A percentile compares a stretch with the other conserved stretches of the same genome.
Evolutionary conservation across 495 filamentous ascomycete genomes (phyloP).

Genomic region (Amphirosellinia nigrospora): DNA sequence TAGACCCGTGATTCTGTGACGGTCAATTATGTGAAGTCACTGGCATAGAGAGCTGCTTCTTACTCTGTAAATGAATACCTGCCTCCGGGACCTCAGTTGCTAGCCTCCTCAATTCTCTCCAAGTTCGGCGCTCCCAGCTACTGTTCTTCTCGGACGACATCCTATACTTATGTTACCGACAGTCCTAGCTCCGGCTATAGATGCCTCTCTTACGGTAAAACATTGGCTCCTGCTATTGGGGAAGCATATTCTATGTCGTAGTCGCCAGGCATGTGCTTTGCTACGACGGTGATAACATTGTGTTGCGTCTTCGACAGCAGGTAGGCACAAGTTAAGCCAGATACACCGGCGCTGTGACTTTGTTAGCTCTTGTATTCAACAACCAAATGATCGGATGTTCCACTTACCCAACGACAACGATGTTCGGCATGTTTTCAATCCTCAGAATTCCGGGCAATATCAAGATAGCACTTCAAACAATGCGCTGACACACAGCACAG

Average conservation of each 20-base stretch:
- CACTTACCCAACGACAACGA: conserved; percentile 69
- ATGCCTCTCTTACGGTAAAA: conserved; percentile 67
- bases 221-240: conserved; percentile 95
- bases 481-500: neutral
- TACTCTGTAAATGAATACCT: conserved; percentile 86
- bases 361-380: conserved; percentile 24
- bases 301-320: conserved; percentile 74
- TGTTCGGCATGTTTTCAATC: conserved; percentile 34
- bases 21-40: conserved; percentile 21
- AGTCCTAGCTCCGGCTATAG: neutral
- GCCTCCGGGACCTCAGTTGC: conserved; percentile 79
- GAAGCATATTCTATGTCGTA: conserved; percentile 97
- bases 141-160: conserved; percentile 46
- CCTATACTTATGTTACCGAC: conserved; percentile 31
- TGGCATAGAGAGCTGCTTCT: conserved; percentile 18
- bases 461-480: neutral
- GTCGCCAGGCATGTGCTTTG: conserved; percentile 98
- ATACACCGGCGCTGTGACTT: conserved; percentile 78
- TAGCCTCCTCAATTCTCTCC: conserved; percentile 69
- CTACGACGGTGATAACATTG: conserved; percentile 75
- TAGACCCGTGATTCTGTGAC: conserved; percentile 48
- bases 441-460: neutral
- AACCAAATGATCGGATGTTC: conserved; percentile 12
- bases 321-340: conserved; percentile 90
- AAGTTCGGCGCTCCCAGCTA: conserved; percentile 70